phyloP scores from a whole-genome alignment of 495 filamentous ascomycete genomes.

The Immersiella caudata region DNA sequence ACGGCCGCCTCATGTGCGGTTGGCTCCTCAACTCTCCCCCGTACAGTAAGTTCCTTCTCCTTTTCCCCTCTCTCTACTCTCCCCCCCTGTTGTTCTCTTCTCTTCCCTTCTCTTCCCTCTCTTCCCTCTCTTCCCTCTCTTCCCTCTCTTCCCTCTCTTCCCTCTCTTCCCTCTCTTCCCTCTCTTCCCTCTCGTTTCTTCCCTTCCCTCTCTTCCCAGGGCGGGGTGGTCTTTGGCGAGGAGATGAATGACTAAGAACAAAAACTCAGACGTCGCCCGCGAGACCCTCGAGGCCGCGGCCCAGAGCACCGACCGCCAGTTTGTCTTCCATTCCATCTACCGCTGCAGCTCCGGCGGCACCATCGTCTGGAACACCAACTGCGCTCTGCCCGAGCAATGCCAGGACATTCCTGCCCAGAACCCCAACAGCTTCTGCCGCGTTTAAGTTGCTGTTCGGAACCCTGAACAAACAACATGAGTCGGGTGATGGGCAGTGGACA shows the following conservation, averaged over 20 bases:
- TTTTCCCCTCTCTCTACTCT: not conserved
- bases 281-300: not conserved
- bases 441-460: not conserved
- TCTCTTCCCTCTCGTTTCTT: too few relatives aligned
- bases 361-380: not conserved
- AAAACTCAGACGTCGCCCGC: not conserved
- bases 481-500: not conserved
- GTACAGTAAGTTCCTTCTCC: not conserved
- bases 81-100: too few relatives aligned
- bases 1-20: not conserved
- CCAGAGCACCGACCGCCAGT: not conserved
- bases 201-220: too few relatives aligned
- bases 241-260: not conserved
- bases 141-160: too few relatives aligned
- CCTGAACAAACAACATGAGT: not conserved
- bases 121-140: too few relatives aligned
- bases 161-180: too few relatives aligned
- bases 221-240: too few relatives aligned
- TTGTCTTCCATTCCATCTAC: not conserved
- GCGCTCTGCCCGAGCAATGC: not conserved
- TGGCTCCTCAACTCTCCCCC: not conserved
- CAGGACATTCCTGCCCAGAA: too few relatives aligned
- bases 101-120: too few relatives aligned
- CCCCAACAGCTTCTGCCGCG: not conserved
- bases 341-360: not conserved